phyloP scores from a whole-genome alignment of 2,329 filamentous ascomycete species.

The Emydomyces testavorans region DNA sequence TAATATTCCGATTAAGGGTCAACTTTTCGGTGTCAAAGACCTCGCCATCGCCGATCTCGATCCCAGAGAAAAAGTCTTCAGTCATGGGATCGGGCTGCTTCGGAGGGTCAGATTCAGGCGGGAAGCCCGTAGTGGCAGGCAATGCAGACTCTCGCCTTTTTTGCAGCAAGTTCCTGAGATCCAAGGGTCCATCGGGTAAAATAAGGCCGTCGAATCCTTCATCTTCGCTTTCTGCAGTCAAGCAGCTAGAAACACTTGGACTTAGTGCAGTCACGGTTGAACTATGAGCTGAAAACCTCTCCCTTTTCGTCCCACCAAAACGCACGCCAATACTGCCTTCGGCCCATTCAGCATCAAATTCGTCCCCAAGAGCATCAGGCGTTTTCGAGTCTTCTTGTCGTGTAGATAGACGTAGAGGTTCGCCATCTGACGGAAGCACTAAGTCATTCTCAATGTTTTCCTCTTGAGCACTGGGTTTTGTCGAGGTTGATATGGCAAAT shows the following conservation, averaged over 20 bases:
- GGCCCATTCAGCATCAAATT: conserved; percentile 74
- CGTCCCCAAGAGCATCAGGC: conserved; percentile 52
- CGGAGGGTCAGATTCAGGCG: conserved; percentile 11
- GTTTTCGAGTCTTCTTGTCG: conserved; percentile 53
- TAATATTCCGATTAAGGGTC: conserved; percentile 82
- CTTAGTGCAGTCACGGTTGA: conserved; percentile 83
- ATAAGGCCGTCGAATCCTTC: conserved; percentile 84
- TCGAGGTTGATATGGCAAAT: conserved; percentile 40
- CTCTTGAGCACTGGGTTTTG: conserved; percentile 32
- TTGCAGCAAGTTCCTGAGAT: conserved; percentile 68
- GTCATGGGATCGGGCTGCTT: conserved; percentile 22
- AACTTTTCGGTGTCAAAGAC: conserved; percentile 70
- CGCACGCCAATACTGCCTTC: conserved; percentile 87
- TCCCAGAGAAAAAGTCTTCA: conserved; percentile 74
- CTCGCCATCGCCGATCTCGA: conserved; percentile 77
- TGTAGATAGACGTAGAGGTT: conserved; percentile 49
- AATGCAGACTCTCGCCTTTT: conserved; percentile 45
- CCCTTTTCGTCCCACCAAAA: conserved; percentile 73
- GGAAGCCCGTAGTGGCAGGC: conserved; percentile 27
- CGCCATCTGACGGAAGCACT: conserved; percentile 56
- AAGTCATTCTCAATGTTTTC: conserved; percentile 65
- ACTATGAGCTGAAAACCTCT: conserved; percentile 67
- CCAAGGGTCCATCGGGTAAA: conserved; percentile 68
- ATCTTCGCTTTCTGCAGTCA: conserved; percentile 86
- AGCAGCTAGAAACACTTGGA: conserved; percentile 81